Percentiles rank a stretch among this genome's conserved stretches.
Conservation (phyloP, 2,329 filamentous ascomycete species). For the Trichophyton mentagrophytes region DNA sequence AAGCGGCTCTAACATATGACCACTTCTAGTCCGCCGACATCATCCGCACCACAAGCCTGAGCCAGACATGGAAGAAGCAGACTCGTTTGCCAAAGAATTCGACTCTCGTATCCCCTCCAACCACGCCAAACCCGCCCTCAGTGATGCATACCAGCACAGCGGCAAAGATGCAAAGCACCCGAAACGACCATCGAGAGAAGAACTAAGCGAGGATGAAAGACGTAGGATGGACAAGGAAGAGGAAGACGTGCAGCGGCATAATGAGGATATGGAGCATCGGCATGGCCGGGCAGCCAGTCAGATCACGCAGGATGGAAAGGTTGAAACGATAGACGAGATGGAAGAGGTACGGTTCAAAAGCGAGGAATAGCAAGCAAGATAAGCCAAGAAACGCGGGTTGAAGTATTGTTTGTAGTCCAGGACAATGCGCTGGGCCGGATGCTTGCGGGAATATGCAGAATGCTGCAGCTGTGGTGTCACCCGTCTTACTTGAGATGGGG, state of each 20-base stretch:
- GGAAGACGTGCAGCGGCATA: slow-evolving; percentile 13
- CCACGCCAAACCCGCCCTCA: slow-evolving; percentile 12
- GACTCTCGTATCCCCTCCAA: slow-evolving; percentile 13
- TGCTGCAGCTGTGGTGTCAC: neutral
- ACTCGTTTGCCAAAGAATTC: slow-evolving; percentile 13
- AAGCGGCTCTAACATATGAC: too few relatives aligned
- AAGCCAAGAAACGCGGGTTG: too few relatives aligned
- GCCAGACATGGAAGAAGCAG: slow-evolving; percentile 9
- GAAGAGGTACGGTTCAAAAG: slow-evolving; percentile 7
- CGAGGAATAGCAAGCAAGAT: slow-evolving; percentile 4
- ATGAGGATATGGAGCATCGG: slow-evolving; percentile 13
- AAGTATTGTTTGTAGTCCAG: too few relatives aligned
- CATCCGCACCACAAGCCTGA: slow-evolving; percentile 6
- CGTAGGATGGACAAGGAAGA: slow-evolving; percentile 6
- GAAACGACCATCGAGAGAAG: slow-evolving; percentile 9
- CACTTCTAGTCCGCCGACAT: slow-evolving; percentile 4
- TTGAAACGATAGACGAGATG: slow-evolving; percentile 10
- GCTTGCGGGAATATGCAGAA: neutral
- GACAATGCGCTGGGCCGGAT: neutral
- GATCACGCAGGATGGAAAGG: slow-evolving; percentile 9
- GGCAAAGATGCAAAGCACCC: slow-evolving; percentile 12
- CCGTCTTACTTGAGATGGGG: neutral
- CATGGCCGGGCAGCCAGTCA: slow-evolving; percentile 12
- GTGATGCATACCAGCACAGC: slow-evolving; percentile 14
- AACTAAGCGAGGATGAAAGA: slow-evolving; percentile 11